These are phyloP conservation scores for Fusarium aywerte DNA, from an alignment of 2,329 filamentous ascomycete genomes.

Conservation along the genomic window DNA sequence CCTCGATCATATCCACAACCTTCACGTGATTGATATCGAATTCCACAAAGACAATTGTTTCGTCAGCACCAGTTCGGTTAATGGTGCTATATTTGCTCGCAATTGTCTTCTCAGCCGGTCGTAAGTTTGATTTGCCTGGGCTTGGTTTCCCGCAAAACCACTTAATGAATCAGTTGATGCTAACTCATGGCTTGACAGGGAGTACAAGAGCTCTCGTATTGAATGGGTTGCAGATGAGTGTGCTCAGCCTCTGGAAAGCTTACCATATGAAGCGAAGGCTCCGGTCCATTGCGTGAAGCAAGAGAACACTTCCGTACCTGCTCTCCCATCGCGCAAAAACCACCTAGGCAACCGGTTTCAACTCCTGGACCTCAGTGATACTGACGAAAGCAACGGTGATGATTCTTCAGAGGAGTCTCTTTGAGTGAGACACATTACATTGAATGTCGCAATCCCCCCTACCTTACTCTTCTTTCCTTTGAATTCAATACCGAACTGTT, in stretches of 20 bases:
- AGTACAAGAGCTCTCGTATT: constrained; percentile 77
- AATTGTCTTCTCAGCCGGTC: constrained; percentile 78
- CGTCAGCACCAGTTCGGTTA: constrained; percentile 81
- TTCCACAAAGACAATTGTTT: constrained; percentile 70
- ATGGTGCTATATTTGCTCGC: constrained; percentile 78
- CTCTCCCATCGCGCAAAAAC: constrained; percentile 38
- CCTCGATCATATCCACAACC: constrained; percentile 83
- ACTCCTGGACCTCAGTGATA: constrained; percentile 63
- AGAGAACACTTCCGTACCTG: background rate
- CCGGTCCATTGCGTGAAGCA: background rate
- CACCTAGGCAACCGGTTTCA: constrained; percentile 70
- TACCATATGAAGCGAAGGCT: constrained; percentile 7
- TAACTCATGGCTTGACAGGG: constrained; percentile 56
- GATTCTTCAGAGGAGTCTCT: constrained; percentile 18
- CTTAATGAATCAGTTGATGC: background rate
- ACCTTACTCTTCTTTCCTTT: background rate
- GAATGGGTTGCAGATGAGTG: constrained; percentile 81
- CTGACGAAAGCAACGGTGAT: constrained; percentile 46
- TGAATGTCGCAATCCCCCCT: background rate
- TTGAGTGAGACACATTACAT: background rate
- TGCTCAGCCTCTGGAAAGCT: constrained; percentile 61
- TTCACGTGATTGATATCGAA: constrained; percentile 73
- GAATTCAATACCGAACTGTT: background rate
- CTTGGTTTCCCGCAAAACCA: background rate
- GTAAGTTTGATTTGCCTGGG: constrained; percentile 51